phyloP scores from a whole-genome alignment of 163 green algal genomes.

The Prototheca cutis region DNA sequence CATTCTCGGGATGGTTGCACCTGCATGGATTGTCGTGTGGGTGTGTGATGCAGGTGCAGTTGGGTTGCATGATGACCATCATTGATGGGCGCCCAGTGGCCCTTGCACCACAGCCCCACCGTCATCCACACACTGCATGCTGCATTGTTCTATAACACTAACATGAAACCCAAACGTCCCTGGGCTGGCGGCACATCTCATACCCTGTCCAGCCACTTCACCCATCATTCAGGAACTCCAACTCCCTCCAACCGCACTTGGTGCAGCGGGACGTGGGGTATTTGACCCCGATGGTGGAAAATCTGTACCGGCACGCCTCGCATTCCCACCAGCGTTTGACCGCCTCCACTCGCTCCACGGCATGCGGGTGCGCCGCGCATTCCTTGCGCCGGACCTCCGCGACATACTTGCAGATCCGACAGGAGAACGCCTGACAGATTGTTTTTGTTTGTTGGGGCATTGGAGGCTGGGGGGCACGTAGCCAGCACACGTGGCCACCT shows the following conservation, averaged over 20 bases:
- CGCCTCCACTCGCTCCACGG: slow-evolving; percentile 13
- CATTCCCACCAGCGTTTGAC: slow-evolving; percentile 58
- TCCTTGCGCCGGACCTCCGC: slow-evolving; percentile 28
- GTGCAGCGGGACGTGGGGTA: slow-evolving; percentile 39
- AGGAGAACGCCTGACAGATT: slow-evolving; percentile 44
- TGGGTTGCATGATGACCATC: not conserved
- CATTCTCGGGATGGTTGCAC: slow-evolving; percentile 36
- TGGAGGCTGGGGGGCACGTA: too few species aligned
- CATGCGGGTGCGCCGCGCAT: slow-evolving; percentile 22
- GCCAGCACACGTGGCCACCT: too few species aligned
- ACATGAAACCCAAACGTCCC: too few species aligned
- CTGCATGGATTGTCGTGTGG: slow-evolving; percentile 11
- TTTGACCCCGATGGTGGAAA: slow-evolving; percentile 39
- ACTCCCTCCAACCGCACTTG: slow-evolving; percentile 28
- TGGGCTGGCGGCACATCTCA: too few species aligned
- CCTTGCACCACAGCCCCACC: not conserved
- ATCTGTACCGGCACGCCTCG: slow-evolving; percentile 39
- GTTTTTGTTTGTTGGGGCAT: too few species aligned
- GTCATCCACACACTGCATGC: not conserved
- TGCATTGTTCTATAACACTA: not conserved
- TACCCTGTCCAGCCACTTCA: too few species aligned
- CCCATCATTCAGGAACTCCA: not conserved
- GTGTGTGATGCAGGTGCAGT: not conserved
- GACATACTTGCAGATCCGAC: slow-evolving; percentile 35
- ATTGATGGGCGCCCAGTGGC: not conserved